Evolutionary conservation across 139 green algal genomes (phyloP), one percentile per base, ranked within the genome.

Genomic region (Auxenochlorella pyrenoidosa): DNA sequence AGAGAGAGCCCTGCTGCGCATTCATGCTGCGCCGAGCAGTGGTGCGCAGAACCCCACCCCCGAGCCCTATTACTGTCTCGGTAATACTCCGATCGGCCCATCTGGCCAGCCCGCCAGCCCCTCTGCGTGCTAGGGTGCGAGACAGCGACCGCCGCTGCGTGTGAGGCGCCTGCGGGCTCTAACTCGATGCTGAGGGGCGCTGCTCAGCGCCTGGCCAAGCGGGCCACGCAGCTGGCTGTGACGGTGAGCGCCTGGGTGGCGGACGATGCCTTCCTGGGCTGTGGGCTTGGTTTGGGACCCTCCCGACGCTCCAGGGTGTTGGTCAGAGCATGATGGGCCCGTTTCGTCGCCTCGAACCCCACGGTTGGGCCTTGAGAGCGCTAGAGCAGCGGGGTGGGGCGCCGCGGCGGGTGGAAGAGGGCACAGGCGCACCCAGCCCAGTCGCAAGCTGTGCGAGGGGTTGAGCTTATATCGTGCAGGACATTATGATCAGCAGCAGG

Each of bases 171-270:
- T 34, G 54, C 54, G 26, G 75, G 40, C 75, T 80, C 21, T 15
- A 82, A 30, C 41, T 47, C 78, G 78, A 83, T 83, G 78, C 78
- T 83, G 34, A 59, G 78, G 44, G 32, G 32, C 32, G 78, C n/a
- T 16, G 54, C 78, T 28, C 47, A 36, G 44, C 60, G 63, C 15
- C 78, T 83, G 78, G 34, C 36, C 58, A 82, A 66, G n/a, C 44
- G 36, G 44, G 47, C 76, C 18, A 34, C 82, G 34, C 70, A 86
- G 81, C 66, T 79, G 15, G 47, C 70, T 15, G 82, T 44, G 44
- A 51, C 68, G 68, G 82, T 80, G 47, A 80, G 68, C 32, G 24
- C 47, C 15, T n/a, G n/a, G 40, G 28, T 26, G 43, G 6, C 30
- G 79, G 19, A 34, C 79, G 54, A 28, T n/a, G 78, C 71, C 34